Base-by-base conservation (phyloP, 2,329 filamentous ascomycete species). In the Drechslera avenae region DNA sequence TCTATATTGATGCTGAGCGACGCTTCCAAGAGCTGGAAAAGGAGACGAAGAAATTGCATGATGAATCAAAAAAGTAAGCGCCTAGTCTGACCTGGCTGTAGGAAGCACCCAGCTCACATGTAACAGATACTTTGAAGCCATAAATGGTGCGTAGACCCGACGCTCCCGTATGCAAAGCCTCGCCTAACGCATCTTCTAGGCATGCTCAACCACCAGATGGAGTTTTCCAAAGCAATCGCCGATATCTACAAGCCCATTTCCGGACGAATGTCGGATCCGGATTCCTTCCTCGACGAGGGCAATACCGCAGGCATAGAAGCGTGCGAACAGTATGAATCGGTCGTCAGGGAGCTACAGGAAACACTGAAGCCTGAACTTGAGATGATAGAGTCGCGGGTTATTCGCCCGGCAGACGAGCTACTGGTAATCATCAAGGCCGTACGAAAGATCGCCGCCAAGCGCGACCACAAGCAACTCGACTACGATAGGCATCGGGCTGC, bases 191-290 rank as follows among this genome's bases (percentile, higher is more conserved):
- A 12, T 10, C 23, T 31, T 41, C 16, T 57, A 86, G 83, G 89
- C 81, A 99, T 99, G 94, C 84, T 99, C 67, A 85, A 81, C 71
- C 92, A 97, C 77, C 94, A 99, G 79, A 97, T 99, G 76, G 93
- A 96, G 73, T 99, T 99, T 79, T 96, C 93, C 65, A 86, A 96
- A 77, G 90, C 92, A 61, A 93, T 96, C 80, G 88, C 89, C 59
- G 94, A 99, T 75, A 88, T 99, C 67, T 99, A 99, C 82, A 96
- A 96, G 74, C 94, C 94, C 63, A 99, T 99, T 66, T 97, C 93
- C 47, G 94, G 94, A 47, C 89, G 94, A 70, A 84, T 95, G 75
- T 97, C 93, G 37, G 94, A 99, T 75, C 94, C 94, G 8, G 88
- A 92, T 66, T 89, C 89, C 7, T 83, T 90, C 59, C 83, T 88